Evolutionary conservation across 2,329 filamentous ascomycete genomes (phyloP), one percentile per base, ranked within the genome.

Genomic region (Lecanicillium sp.): DNA sequence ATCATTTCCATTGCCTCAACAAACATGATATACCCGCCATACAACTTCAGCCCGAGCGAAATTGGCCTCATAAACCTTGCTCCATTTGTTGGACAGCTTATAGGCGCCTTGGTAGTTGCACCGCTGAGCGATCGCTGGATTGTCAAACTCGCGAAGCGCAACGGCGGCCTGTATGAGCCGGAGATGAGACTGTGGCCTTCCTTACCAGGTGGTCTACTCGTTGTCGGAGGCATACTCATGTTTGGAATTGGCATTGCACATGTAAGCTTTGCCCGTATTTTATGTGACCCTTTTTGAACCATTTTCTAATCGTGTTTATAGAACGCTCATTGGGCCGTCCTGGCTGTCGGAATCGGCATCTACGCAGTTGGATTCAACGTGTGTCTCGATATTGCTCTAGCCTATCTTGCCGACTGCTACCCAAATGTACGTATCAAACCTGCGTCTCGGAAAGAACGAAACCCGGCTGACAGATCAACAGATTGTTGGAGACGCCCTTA

Each of bases 111-210:
- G 1, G 11, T 64, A 3, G 60, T 62, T 20, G 59, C 59, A 1
- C 63, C 63, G 0, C 51, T 55, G 1, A 57, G 57, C 2, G 65
- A 68, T 42, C 50, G 52, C 46, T 54, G 55, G 2, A 60, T 65
- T 18, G 17, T 62, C 4, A 52, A 49, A 29, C 50, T 64, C 10
- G 49, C 65, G 0, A 54, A 51, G 14, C 51, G 58, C 1, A 65
- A 66, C 9, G 52, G 54, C 2, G 63, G 62, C 6, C 54, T 62
- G 22, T 66, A 61, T 32, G 64, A 68, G 42, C 64, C 65, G 0
- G 65, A 68, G 38, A 66, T 66, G 55, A 53, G 64, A 2, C 46
- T 68, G 13, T 63, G 46, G 70, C 25, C 29, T 2, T 22, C 34
- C 4, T 19, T 36, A 3, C 34, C 34, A 3, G 7, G 10, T 4